Evolutionary conservation across 1,284 basidiomycete genomes (phyloP), one percentile per base, ranked within the genome.

Genomic region (Meripilus lineatus): DNA sequence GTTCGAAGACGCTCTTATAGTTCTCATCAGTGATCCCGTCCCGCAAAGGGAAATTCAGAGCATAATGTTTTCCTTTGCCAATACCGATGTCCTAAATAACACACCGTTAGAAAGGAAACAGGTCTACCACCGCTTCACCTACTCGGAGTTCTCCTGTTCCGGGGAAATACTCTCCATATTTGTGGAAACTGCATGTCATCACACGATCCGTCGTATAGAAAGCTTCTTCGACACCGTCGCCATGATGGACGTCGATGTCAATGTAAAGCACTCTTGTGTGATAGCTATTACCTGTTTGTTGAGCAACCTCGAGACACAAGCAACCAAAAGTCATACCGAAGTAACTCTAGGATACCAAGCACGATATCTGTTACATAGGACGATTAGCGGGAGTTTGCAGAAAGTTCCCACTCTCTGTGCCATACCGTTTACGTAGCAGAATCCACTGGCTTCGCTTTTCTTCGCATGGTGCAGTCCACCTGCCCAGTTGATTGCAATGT

Each of bases 151-250:
- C 95, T 24, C 96, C 96, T 1, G 96, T 99, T 10, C 96, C 96
- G 15, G 96, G 96, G 70, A 99, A 99, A 66, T 92, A 99, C 64
- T 99, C 96, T 38, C 96, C 96, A 57, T 97, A 99, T 67, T 99
- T 99, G 68, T 99, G 96, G 68, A 99, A 97, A 55, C 89, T 93
- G 61, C 86, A 86, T 0, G 95, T 98, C 96, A 99, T 99, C 40
- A 99, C 96, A 36, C 96, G 76, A 61, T 99, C 95, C 13, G 96
- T 99, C 1, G 94, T 96, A 64, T 98, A 99, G 65, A 99, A 99
- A 0, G 96, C 96, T 66, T 99, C 96, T 63, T 99, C 96, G 6
- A 99, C 96, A 34, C 96, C 96, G 64, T 99, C 96, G 14, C 96
- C 96, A 55, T 99, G 96, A 64, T 99, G 96, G 0, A 97, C 92